Conservation (phyloP, 2,329 filamentous ascomycete species). For the Leptographium lundbergii region DNA sequence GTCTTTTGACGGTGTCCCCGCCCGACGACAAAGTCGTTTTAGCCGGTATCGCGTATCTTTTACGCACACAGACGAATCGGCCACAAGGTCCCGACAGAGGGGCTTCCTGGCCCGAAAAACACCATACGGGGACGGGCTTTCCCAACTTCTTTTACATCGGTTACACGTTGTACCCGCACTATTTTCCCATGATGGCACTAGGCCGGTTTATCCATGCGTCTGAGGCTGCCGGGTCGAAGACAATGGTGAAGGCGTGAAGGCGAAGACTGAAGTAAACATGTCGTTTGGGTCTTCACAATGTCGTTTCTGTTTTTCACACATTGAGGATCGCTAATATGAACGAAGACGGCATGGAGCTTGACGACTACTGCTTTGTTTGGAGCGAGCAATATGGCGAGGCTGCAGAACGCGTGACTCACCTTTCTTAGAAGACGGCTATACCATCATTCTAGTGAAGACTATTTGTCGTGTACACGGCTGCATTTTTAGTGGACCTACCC, state of each 20-base stretch:
- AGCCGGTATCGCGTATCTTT: background rate
- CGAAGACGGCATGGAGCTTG: no score
- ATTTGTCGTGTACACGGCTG: no score
- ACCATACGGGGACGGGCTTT: constrained; percentile 4
- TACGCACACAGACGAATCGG: background rate
- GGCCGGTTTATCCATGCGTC: background rate
- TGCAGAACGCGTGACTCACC: no score
- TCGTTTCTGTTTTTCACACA: no score
- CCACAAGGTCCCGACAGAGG: background rate
- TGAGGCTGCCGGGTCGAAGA: background rate
- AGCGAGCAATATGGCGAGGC: no score
- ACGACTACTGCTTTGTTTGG: no score
- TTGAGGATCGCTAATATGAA: no score
- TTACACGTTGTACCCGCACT: constrained; percentile 4
- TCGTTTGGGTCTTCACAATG: no score
- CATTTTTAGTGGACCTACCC: no score
- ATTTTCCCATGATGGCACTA: constrained; percentile 5
- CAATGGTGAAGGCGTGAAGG: background rate
- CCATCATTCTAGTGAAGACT: no score
- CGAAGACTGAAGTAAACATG: no score
- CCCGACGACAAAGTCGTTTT: background rate
- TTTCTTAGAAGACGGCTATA: no score
- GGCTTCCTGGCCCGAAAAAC: constrained; percentile 2
- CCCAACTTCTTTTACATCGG: constrained; percentile 2
- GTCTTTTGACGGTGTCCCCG: constrained; percentile 10